phyloP scores from a whole-genome alignment of 2,329 filamentous ascomycete species.

The Bipolaris sorokiniana region DNA sequence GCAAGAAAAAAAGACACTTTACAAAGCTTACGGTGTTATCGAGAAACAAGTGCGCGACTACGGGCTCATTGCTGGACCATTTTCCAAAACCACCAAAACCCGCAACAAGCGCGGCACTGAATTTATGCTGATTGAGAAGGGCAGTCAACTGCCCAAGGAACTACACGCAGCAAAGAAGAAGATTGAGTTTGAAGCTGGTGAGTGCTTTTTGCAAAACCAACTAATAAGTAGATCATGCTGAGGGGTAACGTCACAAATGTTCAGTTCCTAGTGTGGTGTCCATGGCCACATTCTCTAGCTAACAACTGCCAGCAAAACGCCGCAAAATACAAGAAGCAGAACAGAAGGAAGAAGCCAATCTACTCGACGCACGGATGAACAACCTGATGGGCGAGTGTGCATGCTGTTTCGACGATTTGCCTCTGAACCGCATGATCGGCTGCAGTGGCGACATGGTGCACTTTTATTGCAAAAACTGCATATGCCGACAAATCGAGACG shows the following conservation, averaged over 20 bases:
- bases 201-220: background rate
- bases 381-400: constrained; percentile 67
- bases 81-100: constrained; percentile 28
- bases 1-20: constrained; percentile 44
- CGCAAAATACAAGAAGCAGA: constrained; percentile 30
- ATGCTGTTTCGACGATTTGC: constrained; percentile 73
- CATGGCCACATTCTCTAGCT: background rate
- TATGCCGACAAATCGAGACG: constrained; percentile 68
- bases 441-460: constrained; percentile 67
- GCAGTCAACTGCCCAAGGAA: constrained; percentile 40
- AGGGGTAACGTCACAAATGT: background rate
- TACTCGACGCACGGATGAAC: constrained; percentile 30
- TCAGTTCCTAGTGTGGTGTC: background rate
- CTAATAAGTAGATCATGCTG: background rate
- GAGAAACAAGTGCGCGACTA: constrained; percentile 38
- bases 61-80: constrained; percentile 17
- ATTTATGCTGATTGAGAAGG: constrained; percentile 25
- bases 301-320: constrained; percentile 31
- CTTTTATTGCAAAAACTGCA: constrained; percentile 73
- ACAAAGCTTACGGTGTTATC: constrained; percentile 47
- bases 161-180: constrained; percentile 40
- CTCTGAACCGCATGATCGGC: constrained; percentile 70
- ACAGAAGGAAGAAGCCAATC: constrained; percentile 46
- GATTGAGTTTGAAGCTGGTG: constrained; percentile 27
- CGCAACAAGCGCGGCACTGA: constrained; percentile 30